Conservation (phyloP, 2,329 filamentous ascomycete genomes). For the Sporothrix brunneoviolacea region DNA sequence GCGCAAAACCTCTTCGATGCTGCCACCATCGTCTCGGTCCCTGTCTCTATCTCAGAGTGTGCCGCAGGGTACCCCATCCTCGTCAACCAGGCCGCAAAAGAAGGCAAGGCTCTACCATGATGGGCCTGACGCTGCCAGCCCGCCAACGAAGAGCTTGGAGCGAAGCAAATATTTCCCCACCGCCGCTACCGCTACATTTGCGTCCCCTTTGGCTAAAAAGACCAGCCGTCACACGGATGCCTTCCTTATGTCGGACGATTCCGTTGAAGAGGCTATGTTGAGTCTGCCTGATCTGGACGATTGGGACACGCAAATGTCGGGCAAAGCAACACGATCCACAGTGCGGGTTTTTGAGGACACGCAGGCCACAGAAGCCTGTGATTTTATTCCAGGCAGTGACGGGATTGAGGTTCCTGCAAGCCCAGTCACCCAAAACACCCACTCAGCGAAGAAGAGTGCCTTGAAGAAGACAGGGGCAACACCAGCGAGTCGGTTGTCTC, state of each 20-base stretch:
- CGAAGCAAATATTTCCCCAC: slow-evolving; percentile 50
- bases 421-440: neutral
- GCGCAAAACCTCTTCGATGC: slow-evolving; percentile 5
- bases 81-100: slow-evolving; percentile 41
- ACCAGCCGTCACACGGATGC: slow-evolving; percentile 29
- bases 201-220: neutral
- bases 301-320: slow-evolving; percentile 32
- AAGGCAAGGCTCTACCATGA: slow-evolving; percentile 51
- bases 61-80: neutral
- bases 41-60: neutral
- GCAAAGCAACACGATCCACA: slow-evolving; percentile 29
- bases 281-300: slow-evolving; percentile 46
- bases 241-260: slow-evolving; percentile 50
- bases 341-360: slow-evolving; percentile 33
- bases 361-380: slow-evolving; percentile 16
- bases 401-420: slow-evolving; percentile 16
- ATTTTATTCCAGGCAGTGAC: slow-evolving; percentile 9
- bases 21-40: slow-evolving; percentile 3
- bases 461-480: neutral
- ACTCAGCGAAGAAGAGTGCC: neutral
- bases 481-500: slow-evolving; percentile 5
- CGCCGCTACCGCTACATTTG: slow-evolving; percentile 2
- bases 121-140: slow-evolving; percentile 17
- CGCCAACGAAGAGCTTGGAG: slow-evolving; percentile 24
- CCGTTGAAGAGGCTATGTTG: slow-evolving; percentile 47